Base-by-base conservation (phyloP, 352 stramenopile genomes). In the Aphanomyces euteiches region DNA sequence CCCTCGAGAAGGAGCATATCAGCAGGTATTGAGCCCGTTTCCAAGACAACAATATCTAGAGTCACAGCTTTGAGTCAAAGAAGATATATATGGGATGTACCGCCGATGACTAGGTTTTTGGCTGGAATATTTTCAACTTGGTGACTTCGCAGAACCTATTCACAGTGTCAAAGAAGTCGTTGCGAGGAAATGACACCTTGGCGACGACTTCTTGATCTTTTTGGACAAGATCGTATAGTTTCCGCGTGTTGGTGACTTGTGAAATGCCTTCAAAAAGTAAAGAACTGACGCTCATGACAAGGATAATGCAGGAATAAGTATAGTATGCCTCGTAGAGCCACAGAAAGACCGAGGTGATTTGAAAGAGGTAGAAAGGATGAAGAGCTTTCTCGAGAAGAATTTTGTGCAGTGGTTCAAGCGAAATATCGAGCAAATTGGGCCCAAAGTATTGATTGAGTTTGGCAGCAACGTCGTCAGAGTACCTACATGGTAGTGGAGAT, bases 331-430 rank as follows among this genome's bases (percentile, higher is more conserved):
- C 82, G 48, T 72, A 84, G 48, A 92, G 59, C 86, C 86, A 93
- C 56, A 93, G 77, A 39, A 88, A 15, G 5, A 80, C 82, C 38
- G 83, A 90, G 19, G 79, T 58, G n/a, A 89, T 73, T 66, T 93
- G 85, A 69, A 93, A 91, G 12, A 93, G 69, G 68, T 93, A 93
- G 73, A 92, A 93, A 58, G 85, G 85, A 37, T 93, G 85, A 13
- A 90, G 56, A 10, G 92, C 74, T 56, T 92, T 91, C 41, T 80
- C 79, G 8, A 92, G 67, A 5, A 93, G 73, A 56, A 90, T 80
- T 7, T 37, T 19, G 0, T 74, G 74, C 77, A 79, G 85, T 12
- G 78, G 81, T 56, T 80, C 67, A 10, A 84, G 72, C 45, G 75
- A 66, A 17, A 93, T 69, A 12, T 86, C 76, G 60, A 93, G 72